phyloP scores from a whole-genome alignment of 2,329 filamentous ascomycete genomes.

The Fonsecaea nubica region DNA sequence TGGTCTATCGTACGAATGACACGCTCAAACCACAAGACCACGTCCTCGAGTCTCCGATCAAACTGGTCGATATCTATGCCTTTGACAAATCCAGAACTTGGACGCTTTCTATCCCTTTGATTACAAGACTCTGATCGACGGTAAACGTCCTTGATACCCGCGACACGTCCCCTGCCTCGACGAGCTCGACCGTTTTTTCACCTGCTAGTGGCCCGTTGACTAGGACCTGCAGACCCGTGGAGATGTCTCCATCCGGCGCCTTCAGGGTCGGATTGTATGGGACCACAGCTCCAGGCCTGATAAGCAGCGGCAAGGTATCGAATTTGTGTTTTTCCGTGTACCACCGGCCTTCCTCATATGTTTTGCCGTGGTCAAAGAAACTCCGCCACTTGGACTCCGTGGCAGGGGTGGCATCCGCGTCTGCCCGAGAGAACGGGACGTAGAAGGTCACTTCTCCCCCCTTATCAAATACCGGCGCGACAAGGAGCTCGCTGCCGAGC shows the following conservation, averaged over 20 bases:
- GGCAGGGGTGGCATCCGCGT: constrained; percentile 49
- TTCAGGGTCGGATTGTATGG: constrained; percentile 60
- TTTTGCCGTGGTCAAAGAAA: constrained; percentile 55
- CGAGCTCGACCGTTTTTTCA: constrained; percentile 19
- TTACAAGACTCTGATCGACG: constrained; percentile 1
- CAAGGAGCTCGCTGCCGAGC: constrained; percentile 69
- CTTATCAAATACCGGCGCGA: constrained; percentile 69
- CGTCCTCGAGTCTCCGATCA: no score
- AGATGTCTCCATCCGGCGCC: constrained; percentile 55
- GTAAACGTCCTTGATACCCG: constrained; percentile 9
- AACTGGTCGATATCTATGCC: constrained; percentile 1
- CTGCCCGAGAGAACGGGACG: constrained; percentile 49
- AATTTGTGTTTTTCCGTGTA: constrained; percentile 67
- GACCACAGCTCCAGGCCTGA: constrained; percentile 60
- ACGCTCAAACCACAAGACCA: no score
- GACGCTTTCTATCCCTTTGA: constrained; percentile 5
- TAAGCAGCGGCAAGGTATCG: constrained; percentile 64
- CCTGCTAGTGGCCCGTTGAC: constrained; percentile 69
- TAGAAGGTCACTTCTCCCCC: constrained; percentile 71
- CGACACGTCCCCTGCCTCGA: constrained; percentile 14
- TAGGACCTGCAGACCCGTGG: constrained; percentile 49
- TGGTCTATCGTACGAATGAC: background rate
- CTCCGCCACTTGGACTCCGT: constrained; percentile 58
- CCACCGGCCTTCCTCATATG: constrained; percentile 57
- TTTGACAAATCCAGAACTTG: constrained; percentile 15